These are phyloP conservation scores for Aspergillus pseudoterreus DNA, from an alignment of 2,329 filamentous ascomycete species.

Conservation along the genomic window DNA sequence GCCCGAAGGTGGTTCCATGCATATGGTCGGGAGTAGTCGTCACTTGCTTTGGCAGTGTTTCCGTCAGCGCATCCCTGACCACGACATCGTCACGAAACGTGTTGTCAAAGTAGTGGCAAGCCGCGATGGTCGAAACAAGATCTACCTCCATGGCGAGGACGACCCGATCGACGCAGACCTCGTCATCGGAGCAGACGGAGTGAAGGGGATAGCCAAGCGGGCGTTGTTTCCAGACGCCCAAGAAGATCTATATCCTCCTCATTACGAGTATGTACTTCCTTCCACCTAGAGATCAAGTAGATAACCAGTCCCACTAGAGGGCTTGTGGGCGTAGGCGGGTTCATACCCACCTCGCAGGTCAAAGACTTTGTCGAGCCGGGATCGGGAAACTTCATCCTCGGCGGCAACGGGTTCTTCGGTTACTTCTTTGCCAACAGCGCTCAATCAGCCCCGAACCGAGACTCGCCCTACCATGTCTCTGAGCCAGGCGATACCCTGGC, in stretches of 20 bases:
- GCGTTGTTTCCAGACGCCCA: slow-evolving; percentile 33
- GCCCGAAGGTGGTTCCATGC: slow-evolving; percentile 15
- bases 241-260: slow-evolving; percentile 34
- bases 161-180: slow-evolving; percentile 35
- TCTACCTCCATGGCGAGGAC: slow-evolving; percentile 35
- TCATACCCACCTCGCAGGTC: slow-evolving; percentile 32
- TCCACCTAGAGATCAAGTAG: background rate
- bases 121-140: slow-evolving; percentile 20
- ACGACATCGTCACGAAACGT: slow-evolving; percentile 31
- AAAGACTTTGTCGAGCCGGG: slow-evolving; percentile 30
- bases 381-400: slow-evolving; percentile 44
- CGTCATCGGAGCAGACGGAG: slow-evolving; percentile 42
- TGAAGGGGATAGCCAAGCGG: slow-evolving; percentile 34
- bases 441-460: slow-evolving; percentile 14
- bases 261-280: slow-evolving; percentile 35
- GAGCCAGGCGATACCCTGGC: slow-evolving; percentile 30
- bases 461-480: slow-evolving; percentile 24
- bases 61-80: slow-evolving; percentile 31
- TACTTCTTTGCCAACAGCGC: slow-evolving; percentile 38
- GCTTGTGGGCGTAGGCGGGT: slow-evolving; percentile 46
- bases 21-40: slow-evolving; percentile 35
- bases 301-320: slow-evolving; percentile 23
- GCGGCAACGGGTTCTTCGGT: slow-evolving; percentile 50
- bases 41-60: slow-evolving; percentile 38
- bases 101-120: slow-evolving; percentile 26